Conservation (phyloP, 1,284 basidiomycete genomes). For the Ceratobasidium sp. region DNA sequence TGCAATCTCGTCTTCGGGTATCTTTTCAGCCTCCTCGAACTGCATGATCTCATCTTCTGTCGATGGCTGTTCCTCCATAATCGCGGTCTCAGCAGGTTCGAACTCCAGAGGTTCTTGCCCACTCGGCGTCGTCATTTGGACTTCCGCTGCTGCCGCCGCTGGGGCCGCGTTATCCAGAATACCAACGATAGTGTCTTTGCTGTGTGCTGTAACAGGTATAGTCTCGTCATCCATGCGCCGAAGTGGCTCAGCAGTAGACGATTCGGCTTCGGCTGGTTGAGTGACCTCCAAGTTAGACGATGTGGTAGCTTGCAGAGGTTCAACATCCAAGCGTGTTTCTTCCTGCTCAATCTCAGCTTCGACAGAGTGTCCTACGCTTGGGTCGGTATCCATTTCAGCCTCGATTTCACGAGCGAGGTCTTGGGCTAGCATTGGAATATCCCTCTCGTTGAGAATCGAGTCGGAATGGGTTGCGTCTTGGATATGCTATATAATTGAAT, state of each 20-base stretch:
- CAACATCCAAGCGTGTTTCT: neutral
- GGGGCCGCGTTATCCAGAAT: neutral
- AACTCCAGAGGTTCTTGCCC: no score
- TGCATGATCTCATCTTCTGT: neutral
- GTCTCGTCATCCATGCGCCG: slow-evolving; percentile 32
- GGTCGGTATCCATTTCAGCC: neutral
- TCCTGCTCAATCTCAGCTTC: neutral
- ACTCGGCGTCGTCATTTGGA: neutral
- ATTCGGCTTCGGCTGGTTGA: neutral
- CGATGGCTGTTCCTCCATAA: neutral
- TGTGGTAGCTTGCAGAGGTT: neutral
- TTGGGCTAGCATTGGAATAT: neutral
- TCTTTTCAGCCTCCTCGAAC: neutral
- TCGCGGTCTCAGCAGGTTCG: no score
- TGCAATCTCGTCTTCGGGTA: neutral
- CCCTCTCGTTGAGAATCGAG: slow-evolving; percentile 1
- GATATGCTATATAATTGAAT: neutral
- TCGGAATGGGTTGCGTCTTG: neutral
- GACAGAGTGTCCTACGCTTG: neutral
- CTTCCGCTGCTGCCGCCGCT: neutral
- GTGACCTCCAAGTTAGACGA: neutral
- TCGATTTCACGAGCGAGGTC: slow-evolving; percentile 12
- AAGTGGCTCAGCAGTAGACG: slow-evolving; percentile 1
- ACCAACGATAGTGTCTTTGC: slow-evolving; percentile 23
- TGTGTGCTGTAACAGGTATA: slow-evolving; percentile 22